Base-by-base conservation (phyloP, 163 green algal species). In the Chlorella variabilis region DNA sequence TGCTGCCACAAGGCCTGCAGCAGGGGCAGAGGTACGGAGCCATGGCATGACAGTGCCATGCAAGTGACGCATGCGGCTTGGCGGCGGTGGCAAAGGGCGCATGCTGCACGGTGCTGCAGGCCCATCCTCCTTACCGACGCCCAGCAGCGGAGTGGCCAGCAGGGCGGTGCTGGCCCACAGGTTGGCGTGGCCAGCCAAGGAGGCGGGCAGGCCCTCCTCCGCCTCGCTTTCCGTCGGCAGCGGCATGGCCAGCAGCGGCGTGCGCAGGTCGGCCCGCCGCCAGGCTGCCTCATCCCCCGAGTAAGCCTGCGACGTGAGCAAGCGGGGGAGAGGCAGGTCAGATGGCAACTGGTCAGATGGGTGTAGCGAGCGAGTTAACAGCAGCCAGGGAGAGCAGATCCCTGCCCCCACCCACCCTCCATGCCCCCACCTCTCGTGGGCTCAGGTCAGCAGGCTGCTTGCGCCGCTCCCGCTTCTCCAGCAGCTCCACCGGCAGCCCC, bases 381-480 rank as follows among this genome's bases (percentile, higher is more conserved):
- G n/a, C n/a, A n/a, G n/a, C n/a, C n/a, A n/a, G n/a, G n/a, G n/a
- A n/a, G n/a, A n/a, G n/a, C n/a, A n/a, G n/a, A n/a, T n/a, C n/a
- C n/a, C n/a, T n/a, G n/a, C n/a, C n/a, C n/a, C n/a, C n/a, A n/a
- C n/a, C n/a, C n/a, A n/a, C n/a, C n/a, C n/a, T n/a, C n/a, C n/a
- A n/a, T n/a, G n/a, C n/a, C n/a, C n/a, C 29, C 39, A 56, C 73
- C 73, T 80, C 56, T 7, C 56, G 38, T 6, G 73, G 54, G 54
- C 73, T 54, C 45, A 15, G 45, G 11, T 54, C 4, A 15, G 3
- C 20, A 8, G 38, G 27, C n/a, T 11, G 23, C n/a, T n/a, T n/a
- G n/a, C 31, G 27, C 34, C 18, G 59, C 13, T 70, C 73, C 38
- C 73, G 27, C 56, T 80, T 80, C 15, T 80, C 73, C 13, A 80